Evolutionary conservation across 148 eudicot species (phyloP), one percentile per base, ranked within the genome.

Genomic region (Chenopodium formosanum): DNA sequence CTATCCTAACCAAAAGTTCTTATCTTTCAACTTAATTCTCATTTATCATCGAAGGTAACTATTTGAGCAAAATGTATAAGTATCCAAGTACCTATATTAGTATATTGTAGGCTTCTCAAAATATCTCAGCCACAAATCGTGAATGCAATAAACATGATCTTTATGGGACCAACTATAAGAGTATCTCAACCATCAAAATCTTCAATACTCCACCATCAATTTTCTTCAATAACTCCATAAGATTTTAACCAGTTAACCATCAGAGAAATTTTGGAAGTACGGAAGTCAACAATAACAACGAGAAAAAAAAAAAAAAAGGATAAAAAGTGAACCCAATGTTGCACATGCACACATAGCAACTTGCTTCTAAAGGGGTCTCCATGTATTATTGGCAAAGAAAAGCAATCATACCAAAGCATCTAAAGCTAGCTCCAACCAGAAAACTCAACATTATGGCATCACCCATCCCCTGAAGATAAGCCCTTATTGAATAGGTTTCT

Each of bases 371-470:
- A 32, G 47, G 73, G 6, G 8, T 29, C 19, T 68, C 40, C 44
- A 31, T 6, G 23, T 0, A 34, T 7, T 12, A 40, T 71, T 22
- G 4, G 69, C 5, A 16, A 16, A 25, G 72, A 47, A 62, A n/a
- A 3, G 11, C n/a, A 37, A 37, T 1, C n/a, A 46, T 23, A 66
- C 60, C 20, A 47, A 65, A 29, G 13, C 31, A 69, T 78, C 27
- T 32, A 53, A 46, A 77, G 14, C 37, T 47, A 23, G 68, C 60
- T 25, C 60, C 80, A 65, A 12, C 44, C 7, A 40, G 20, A 20
- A 70, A 32, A 64, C 4, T 48, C 58, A 4, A 77, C 10, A 64
- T 22, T 47, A 64, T 64, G 68, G 56, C 70, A 64, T 77, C 80
- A 44, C 17, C 44, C 71, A 64, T 12, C 62, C 14, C 32, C 13